Base-by-base conservation (phyloP, 805 yeast genomes). In the Lipomyces sp. region DNA sequence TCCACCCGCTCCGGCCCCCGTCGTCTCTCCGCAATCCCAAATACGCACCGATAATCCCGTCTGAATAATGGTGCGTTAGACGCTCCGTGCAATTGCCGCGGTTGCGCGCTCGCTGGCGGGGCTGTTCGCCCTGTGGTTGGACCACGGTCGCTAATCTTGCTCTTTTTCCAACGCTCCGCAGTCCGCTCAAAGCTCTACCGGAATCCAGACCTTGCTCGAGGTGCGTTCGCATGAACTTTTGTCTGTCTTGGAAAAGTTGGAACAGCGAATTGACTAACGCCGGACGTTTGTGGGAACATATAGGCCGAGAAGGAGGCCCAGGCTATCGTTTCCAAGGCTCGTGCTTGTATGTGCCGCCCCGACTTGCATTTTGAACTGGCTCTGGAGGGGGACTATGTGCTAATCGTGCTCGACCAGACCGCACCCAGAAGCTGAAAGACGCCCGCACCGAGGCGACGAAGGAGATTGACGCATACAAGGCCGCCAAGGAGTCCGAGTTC, bases 291-390 rank as follows among this genome's bases (percentile, higher is more conserved):
- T 33, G n/a, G n/a, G n/a, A n/a, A 39, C 33, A 32, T 50, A 53
- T 65, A 85, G 77, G 95, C 98, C 57, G 98, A 93, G 74, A 88
- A 86, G 72, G 91, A 87, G 64, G 98, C 98, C n/a, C 97, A 95
- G 63, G 90, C 83, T 62, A 86, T 90, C 58, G 98, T 93, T 55
- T 78, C 90, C 64, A 84, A 85, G 67, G 97, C 98, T 22, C 86
- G 98, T 76, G 78, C 83, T 63, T 88, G 83, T 76, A 76, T 67
- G 80, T 78, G 66, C 31, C 39, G 22, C 47, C 13, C 43, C 47
- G 21, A 6, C 5, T n/a, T 39, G 24, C 22, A 34, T 5, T 5
- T 51, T 23, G 35, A 62, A 34, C 21, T 8, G 32, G 13, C 62
- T 69, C 72, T 70, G 19, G 61, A 47, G n/a, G 39, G 7, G 11